A percentile compares a stretch with the other conserved stretches of the same genome.
These are phyloP conservation scores for Paramecium bursaria DNA, from an alignment of 73 alveolate genomes.

Conservation along the genomic window DNA sequence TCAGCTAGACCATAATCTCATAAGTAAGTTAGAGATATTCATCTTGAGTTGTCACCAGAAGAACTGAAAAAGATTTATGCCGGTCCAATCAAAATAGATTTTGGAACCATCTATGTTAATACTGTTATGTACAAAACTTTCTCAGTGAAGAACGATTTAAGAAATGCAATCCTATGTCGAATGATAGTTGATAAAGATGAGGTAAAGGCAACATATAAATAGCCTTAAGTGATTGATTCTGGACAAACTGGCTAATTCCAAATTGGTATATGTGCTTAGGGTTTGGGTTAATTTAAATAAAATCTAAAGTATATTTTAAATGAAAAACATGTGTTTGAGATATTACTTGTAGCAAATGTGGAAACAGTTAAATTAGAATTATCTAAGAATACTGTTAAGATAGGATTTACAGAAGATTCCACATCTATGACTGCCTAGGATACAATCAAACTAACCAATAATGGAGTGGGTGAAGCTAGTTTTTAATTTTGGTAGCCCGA, in stretches of 20 bases:
- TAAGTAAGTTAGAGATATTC: constrained; percentile 94
- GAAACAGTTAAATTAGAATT: constrained; percentile 81
- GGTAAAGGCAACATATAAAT: constrained; percentile 80
- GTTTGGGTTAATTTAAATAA: constrained; percentile 82
- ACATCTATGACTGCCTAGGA: constrained; percentile 89
- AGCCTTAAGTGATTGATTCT: constrained; percentile 92
- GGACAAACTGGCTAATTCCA: constrained; percentile 95
- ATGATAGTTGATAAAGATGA: constrained; percentile 84
- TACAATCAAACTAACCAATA: constrained; percentile 84
- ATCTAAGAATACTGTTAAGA: constrained; percentile 73
- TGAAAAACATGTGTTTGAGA: constrained; percentile 87
- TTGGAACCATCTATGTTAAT: constrained; percentile 92
- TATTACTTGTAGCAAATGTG: constrained; percentile 88
- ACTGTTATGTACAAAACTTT: constrained; percentile 88
- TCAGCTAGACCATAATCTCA: constrained; percentile 91
- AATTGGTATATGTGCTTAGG: constrained; percentile 78
- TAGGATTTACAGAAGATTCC: constrained; percentile 89
- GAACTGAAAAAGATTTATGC: constrained; percentile 90
- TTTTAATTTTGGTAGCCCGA: constrained; percentile 78
- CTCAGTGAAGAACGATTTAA: constrained; percentile 89
- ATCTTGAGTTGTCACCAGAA: constrained; percentile 88
- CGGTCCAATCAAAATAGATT: constrained; percentile 89
- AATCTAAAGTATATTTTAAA: constrained; percentile 88
- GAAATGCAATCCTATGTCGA: constrained; percentile 90
- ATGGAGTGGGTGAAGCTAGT: constrained; percentile 94